These are phyloP conservation scores for Ascochyta clinopodiicola DNA, from an alignment of 2,329 filamentous ascomycete genomes.

Conservation along the genomic window DNA sequence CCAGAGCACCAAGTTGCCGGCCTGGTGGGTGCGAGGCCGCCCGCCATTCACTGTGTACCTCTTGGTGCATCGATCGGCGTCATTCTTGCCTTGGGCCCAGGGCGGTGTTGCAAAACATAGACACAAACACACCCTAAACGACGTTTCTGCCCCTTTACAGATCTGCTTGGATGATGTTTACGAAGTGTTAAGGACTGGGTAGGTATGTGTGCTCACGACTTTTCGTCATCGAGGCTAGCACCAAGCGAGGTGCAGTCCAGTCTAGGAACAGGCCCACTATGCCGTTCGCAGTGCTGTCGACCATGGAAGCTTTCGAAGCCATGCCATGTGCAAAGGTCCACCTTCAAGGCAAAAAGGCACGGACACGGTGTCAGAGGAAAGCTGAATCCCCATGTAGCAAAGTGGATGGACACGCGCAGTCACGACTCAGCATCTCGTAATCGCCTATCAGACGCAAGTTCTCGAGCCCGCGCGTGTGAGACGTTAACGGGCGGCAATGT, in stretches of 20 bases:
- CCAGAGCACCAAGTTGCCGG: slow-evolving; percentile 9
- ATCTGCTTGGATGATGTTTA: slow-evolving; percentile 11
- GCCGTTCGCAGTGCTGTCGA: slow-evolving; percentile 13
- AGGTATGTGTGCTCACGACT: slow-evolving; percentile 16
- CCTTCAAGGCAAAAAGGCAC: slow-evolving; percentile 1
- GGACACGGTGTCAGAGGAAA: neutral
- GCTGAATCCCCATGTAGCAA: neutral
- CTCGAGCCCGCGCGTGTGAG: slow-evolving; percentile 28
- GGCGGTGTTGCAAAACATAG: slow-evolving; percentile 19
- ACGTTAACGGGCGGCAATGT: slow-evolving; percentile 34
- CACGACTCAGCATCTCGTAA: slow-evolving; percentile 9
- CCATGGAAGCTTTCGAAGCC: slow-evolving; percentile 8
- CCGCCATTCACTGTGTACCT: neutral
- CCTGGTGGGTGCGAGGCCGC: neutral
- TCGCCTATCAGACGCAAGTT: slow-evolving; percentile 32
- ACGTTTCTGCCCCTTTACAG: slow-evolving; percentile 31
- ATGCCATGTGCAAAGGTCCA: slow-evolving; percentile 8
- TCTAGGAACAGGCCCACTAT: slow-evolving; percentile 8
- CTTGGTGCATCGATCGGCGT: slow-evolving; percentile 17
- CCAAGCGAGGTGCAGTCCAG: slow-evolving; percentile 10
- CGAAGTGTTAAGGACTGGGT: slow-evolving; percentile 28
- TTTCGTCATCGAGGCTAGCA: slow-evolving; percentile 37
- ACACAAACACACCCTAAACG: slow-evolving; percentile 12
- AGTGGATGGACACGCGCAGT: slow-evolving; percentile 9
- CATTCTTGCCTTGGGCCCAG: slow-evolving; percentile 24